Conservation (phyloP, 2,329 filamentous ascomycete species). For the Allantophomopsis cytisporea region DNA sequence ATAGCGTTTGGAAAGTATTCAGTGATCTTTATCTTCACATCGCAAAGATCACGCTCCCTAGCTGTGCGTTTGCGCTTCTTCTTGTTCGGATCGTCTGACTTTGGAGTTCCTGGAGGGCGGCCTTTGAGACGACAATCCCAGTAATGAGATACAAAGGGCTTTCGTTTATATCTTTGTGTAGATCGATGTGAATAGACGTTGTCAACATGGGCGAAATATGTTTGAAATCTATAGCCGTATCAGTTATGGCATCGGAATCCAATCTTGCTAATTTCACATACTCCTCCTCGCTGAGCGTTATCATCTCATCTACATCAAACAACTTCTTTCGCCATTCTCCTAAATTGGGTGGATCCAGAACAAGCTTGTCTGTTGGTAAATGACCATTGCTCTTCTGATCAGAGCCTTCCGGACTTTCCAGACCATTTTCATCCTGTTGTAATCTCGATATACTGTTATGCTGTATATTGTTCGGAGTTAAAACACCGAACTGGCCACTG, state of each 20-base stretch:
- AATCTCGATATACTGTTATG: slow-evolving; percentile 19
- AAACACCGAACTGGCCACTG: slow-evolving; percentile 30
- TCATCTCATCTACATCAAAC: slow-evolving; percentile 62
- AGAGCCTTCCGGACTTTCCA: slow-evolving; percentile 17
- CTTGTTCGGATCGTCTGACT: slow-evolving; percentile 67
- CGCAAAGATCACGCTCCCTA: slow-evolving; percentile 67
- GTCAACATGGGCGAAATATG: slow-evolving; percentile 72
- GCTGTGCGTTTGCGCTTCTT: slow-evolving; percentile 69
- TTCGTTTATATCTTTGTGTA: slow-evolving; percentile 68
- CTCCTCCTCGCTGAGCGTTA: slow-evolving; percentile 63
- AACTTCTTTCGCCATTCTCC: slow-evolving; percentile 56
- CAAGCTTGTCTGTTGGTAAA: slow-evolving; percentile 34
- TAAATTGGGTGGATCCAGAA: slow-evolving; percentile 54
- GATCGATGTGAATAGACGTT: slow-evolving; percentile 78
- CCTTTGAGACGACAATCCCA: slow-evolving; percentile 78
- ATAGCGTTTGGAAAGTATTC: slow-evolving; percentile 53
- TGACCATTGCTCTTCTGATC: slow-evolving; percentile 34
- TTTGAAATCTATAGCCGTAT: slow-evolving; percentile 45
- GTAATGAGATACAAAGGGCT: slow-evolving; percentile 72
- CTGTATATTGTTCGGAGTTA: slow-evolving; percentile 22
- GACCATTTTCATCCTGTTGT: slow-evolving; percentile 23
- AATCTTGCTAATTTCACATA: slow-evolving; percentile 30
- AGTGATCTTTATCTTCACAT: slow-evolving; percentile 78
- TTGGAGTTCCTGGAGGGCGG: slow-evolving; percentile 63
- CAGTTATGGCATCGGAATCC: slow-evolving; percentile 2